Base-by-base conservation (phyloP, 441 rosid species). In the Pelargonium fulgidum region DNA sequence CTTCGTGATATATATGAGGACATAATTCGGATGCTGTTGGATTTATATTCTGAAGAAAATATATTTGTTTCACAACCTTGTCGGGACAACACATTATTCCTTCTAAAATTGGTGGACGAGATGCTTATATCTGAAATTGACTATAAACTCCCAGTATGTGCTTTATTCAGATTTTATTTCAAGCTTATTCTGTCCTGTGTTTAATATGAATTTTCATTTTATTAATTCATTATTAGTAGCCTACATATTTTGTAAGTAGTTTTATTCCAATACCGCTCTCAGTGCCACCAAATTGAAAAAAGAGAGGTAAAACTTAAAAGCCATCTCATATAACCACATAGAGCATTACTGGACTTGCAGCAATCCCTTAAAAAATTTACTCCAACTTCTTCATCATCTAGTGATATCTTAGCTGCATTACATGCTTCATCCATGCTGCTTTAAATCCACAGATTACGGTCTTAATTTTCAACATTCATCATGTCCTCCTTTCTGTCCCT, bases 21-120 rank as follows among this genome's bases (percentile, higher is more conserved):
- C 76, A 73, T 92, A 82, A 82, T 86, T 78, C 84, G 78, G 76
- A 87, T 82, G 83, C 93, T 95, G 78, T 85, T 88, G 71, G 93
- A 84, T 69, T 79, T 84, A 69, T 89, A 96, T 73, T 80, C 83
- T 11, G 95, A 86, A 81, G 98, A 92, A 75, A 95, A 90, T 75
- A 84, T 92, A 61, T 95, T 92, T 81, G 82, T 89, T 81, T 70
- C 68, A 22, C 99, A 90, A 79, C 99, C 98, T 63, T 95, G 97
- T 80, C 95, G 98, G 16, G 98, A 95, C 83, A 95, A 95, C 81
- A 86, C 86, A 33, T 73, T 95, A 68, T 95, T 80, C 81, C 90
- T 95, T 80, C 84, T 95, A 66, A 83, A 84, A 72, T 82, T 95
- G 69, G 79, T 88, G 16, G 98, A 95, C 78, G 99, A 92, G 87